Evolutionary conservation across 371 early-diverging fungal species (phyloP).

Genomic region (Mortierella sp.): DNA sequence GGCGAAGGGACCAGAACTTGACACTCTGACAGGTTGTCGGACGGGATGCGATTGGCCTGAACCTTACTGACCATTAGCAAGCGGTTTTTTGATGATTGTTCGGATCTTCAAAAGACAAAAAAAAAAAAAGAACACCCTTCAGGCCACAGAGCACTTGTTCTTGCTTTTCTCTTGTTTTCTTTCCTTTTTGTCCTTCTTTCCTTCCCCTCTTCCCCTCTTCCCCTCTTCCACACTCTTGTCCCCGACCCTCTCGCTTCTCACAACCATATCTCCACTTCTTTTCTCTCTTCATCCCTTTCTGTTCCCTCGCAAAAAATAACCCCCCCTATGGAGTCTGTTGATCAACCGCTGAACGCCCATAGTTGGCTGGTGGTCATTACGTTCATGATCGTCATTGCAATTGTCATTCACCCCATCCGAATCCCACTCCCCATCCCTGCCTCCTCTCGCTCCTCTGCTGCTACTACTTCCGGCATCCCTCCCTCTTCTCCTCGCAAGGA

Average conservation of each 20-base stretch:
- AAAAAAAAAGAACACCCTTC: neutral
- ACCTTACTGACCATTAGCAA: neutral
- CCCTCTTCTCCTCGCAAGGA: neutral
- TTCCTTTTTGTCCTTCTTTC: neutral
- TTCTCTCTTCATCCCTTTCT: neutral
- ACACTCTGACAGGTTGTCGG: neutral
- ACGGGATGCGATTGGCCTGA: neutral
- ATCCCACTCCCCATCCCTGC: constrained; percentile 57
- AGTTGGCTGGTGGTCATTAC: constrained; percentile 68
- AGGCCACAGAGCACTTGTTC: neutral
- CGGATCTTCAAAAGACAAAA: neutral
- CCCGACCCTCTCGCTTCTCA: too few relatives aligned
- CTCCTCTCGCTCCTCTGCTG: neutral
- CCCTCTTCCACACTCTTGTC: neutral
- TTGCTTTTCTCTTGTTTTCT: neutral
- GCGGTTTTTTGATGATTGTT: neutral
- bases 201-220: neutral
- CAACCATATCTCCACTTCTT: neutral
- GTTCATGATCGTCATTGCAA: constrained; percentile 64
- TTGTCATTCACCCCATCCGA: constrained; percentile 68
- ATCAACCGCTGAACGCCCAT: constrained; percentile 50
- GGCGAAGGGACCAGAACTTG: too few relatives aligned
- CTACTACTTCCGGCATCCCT: too few relatives aligned
- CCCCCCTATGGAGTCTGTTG: constrained; percentile 5
- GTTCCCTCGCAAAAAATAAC: neutral